These are phyloP conservation scores for Fusarium xylarioides DNA, from an alignment of 2,329 filamentous ascomycete genomes.

Conservation along the genomic window DNA sequence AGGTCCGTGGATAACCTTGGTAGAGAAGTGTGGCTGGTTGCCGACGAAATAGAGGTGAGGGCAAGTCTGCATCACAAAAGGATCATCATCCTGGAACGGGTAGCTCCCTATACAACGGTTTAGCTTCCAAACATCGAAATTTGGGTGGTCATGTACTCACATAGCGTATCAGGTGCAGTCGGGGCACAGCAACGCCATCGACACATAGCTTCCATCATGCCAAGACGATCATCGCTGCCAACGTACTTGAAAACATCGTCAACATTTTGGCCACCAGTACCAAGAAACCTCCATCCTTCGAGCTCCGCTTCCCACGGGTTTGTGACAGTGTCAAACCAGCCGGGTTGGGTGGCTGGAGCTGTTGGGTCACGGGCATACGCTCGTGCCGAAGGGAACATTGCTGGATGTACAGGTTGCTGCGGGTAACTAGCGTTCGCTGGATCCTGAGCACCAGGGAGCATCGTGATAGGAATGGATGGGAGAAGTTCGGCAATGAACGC, in stretches of 20 bases:
- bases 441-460: constrained; percentile 85
- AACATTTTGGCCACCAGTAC: constrained; percentile 90
- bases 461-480: constrained; percentile 85
- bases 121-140: constrained; percentile 5
- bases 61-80: constrained; percentile 84
- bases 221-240: constrained; percentile 76
- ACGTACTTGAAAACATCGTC: constrained; percentile 95
- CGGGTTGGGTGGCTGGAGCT: constrained; percentile 54
- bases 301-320: constrained; percentile 94
- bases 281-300: constrained; percentile 88
- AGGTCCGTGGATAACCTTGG: constrained; percentile 71
- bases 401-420: constrained; percentile 91
- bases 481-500: constrained; percentile 82
- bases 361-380: constrained; percentile 67
- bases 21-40: constrained; percentile 82
- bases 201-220: constrained; percentile 94
- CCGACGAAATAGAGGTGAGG: constrained; percentile 94
- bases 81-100: constrained; percentile 93
- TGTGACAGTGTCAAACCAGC: constrained; percentile 89
- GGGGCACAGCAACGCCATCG: constrained; percentile 91
- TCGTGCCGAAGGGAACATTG: constrained; percentile 84
- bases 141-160: constrained; percentile 61
- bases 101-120: constrained; percentile 77
- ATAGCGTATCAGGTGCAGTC: constrained; percentile 94
- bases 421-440: constrained; percentile 90